Base-by-base conservation (phyloP, 352 stramenopile genomes). In the Lagenidium sp. region DNA sequence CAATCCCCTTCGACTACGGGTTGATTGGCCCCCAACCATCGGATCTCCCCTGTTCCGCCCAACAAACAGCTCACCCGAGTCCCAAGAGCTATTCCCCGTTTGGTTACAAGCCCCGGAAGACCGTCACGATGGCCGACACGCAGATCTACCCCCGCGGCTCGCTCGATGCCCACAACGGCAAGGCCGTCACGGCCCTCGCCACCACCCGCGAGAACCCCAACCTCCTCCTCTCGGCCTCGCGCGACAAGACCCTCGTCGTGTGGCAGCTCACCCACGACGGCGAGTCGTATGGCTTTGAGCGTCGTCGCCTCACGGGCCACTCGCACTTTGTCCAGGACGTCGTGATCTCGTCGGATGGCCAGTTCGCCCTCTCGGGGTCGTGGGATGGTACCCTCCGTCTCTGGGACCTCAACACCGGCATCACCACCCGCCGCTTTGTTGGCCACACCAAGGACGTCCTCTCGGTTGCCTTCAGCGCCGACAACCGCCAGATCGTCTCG, bases 251-350 rank as follows among this genome's bases (percentile, higher is more conserved):
- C 41, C 65, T 93, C 40, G 66, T 92, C 18, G 77, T 92, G 37
- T 94, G 84, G 79, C 77, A 93, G 63, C 67, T 94, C 43, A 90
- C 77, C 26, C 96, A 90, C 67, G 90, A 99, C 52, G 81, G 98
- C 40, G 95, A 99, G 52, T 98, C 78, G 66, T 99, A 98, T 74
- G 97, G 96, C 61, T 98, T 97, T 63, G 93, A 97, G 28, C 92
- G 94, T 57, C 94, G 95, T 56, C 91, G 94, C 40, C 74, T 99
- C 25, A 91, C 87, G 45, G 97, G 97, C 75, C 97, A 99, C 84
- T 97, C 89, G 57, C 97, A 99, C 93, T 99, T 99, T 68, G 97
- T 99, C 10, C 88, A 96, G 56, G 97, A 99, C 60, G 96, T 99
- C 26, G 95, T 99, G 48, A 99, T 99, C 75, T 98, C 90, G 50